Base-by-base conservation (phyloP, 2,329 filamentous ascomycete genomes). In the Ambrosiella xylebori region DNA sequence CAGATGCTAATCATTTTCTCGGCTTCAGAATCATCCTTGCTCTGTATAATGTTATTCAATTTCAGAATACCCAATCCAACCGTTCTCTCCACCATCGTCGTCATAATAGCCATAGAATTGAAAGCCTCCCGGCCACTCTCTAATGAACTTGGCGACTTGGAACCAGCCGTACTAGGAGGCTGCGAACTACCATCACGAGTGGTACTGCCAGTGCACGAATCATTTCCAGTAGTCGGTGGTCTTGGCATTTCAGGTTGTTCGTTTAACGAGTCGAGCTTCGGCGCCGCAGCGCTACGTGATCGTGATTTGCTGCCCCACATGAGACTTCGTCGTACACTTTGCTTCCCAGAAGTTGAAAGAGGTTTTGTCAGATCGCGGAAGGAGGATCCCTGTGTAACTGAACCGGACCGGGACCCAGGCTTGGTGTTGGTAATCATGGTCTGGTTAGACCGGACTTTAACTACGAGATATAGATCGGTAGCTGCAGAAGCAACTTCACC, bases 1-100 rank as follows among this genome's bases (percentile, higher is more conserved):
- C 88, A 95, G 44, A 95, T 79, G 40, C 78, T 82, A 57, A 95
- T 74, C 1, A 86, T 77, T 61, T 88, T 84, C 65, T 95, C 88
- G 4, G 80, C 71, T 65, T 91, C 85, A 64, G 91, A 84, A 56
- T 84, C 81, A 6, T 77, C 74, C 36, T 58, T 60, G 61, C 84
- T 79, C 65, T 83, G 85, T 71, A 93, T 79, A 56, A 93, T 73
- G 1, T 80, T 72, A 63, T 88, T 90, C 51, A 96, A 73, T 63
- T 85, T 85, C 49, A 95, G 67, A 4, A 89, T 77, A 3, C 88
- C 90, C 36, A 93, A 77, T 0, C 88, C 90, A 13, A 93, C 76
- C 0, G 81, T 84, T 50, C 86, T 79, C 47, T 72, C 67, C 3
- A 66, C 68, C 27, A 58, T 52, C 37, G 57, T 60, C 8, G 63